phyloP scores from a whole-genome alignment of 1,284 basidiomycete genomes.

The Ustilago trichophora region DNA sequence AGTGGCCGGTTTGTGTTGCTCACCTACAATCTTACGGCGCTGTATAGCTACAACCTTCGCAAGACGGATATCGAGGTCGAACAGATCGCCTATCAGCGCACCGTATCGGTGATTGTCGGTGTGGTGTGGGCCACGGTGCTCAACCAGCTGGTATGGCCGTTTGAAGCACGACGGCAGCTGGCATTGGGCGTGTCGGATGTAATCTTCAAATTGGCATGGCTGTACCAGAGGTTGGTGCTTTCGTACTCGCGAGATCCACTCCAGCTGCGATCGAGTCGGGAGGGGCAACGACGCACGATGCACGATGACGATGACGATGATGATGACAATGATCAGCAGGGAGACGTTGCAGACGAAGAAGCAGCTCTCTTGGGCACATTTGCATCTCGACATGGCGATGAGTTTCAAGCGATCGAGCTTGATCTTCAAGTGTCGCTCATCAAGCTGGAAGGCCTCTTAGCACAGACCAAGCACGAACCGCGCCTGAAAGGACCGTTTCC shows the following conservation, averaged over 20 bases:
- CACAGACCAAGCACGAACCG: constrained; percentile 90
- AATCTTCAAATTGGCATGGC: constrained; percentile 60
- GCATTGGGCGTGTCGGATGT: constrained; percentile 81
- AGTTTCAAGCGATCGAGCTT: constrained; percentile 77
- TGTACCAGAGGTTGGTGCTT: constrained; percentile 59
- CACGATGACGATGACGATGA: background rate
- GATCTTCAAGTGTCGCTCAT: constrained; percentile 90
- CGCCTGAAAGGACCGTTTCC: constrained; percentile 75
- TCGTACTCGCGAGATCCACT: constrained; percentile 50
- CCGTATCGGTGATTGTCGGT: constrained; percentile 82
- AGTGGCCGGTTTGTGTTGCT: constrained; percentile 60
- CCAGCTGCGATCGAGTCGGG: constrained; percentile 1
- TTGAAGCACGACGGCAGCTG: constrained; percentile 87
- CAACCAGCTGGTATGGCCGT: constrained; percentile 91
- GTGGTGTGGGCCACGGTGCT: constrained; percentile 89
- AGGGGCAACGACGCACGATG: background rate
- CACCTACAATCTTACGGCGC: constrained; percentile 86
- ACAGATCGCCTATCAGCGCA: constrained; percentile 79
- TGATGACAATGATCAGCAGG: constrained; percentile 11
- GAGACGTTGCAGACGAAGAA: constrained; percentile 30
- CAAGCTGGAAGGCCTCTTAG: constrained; percentile 73
- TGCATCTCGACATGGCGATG: constrained; percentile 33
- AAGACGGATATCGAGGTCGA: constrained; percentile 76
- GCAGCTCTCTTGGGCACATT: constrained; percentile 38
- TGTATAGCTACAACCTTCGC: constrained; percentile 77